Percentiles rank a stretch among this genome's conserved stretches.
Conservation (phyloP, 768 basidiomycete genomes). For the Tylopilus subfusipes region DNA sequence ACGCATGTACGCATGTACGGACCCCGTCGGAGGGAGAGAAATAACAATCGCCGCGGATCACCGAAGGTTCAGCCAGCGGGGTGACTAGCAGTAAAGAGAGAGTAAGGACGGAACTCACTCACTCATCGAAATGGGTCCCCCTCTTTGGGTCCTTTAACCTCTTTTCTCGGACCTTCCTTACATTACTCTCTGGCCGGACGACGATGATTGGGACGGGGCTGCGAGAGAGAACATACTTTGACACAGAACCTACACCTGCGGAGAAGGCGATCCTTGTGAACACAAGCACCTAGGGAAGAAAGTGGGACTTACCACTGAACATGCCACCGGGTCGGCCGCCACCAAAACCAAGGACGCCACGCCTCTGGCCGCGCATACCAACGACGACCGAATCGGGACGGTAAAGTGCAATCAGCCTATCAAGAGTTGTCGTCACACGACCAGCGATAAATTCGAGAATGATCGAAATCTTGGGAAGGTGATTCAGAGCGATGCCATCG, state of each 20-base stretch:
- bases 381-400: conserved; percentile 92
- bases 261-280: conserved; percentile 28
- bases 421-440: conserved; percentile 82
- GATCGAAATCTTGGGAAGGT: conserved; percentile 63
- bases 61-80: background rate
- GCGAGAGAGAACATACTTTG: conserved; percentile 79
- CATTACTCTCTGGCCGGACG: conserved; percentile 84
- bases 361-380: conserved; percentile 74
- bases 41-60: background rate
- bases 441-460: conserved; percentile 95
- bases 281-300: background rate
- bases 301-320: conserved; percentile 20
- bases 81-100: background rate
- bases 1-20: background rate
- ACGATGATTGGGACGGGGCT: conserved; percentile 97
- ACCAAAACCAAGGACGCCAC: conserved; percentile 45
- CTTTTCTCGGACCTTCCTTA: conserved; percentile 81
- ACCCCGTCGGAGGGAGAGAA: background rate
- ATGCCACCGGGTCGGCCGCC: conserved; percentile 21
- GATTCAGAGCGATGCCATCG: background rate
- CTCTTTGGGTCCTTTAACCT: conserved; percentile 86
- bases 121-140: conserved; percentile 77
- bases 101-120: conserved; percentile 7
- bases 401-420: conserved; percentile 89
- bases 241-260: conserved; percentile 60